A percentile compares a stretch with the other conserved stretches of the same genome.
These are phyloP conservation scores for Sarocladium strictum DNA, from an alignment of 2,329 filamentous ascomycete species.

Conservation along the genomic window DNA sequence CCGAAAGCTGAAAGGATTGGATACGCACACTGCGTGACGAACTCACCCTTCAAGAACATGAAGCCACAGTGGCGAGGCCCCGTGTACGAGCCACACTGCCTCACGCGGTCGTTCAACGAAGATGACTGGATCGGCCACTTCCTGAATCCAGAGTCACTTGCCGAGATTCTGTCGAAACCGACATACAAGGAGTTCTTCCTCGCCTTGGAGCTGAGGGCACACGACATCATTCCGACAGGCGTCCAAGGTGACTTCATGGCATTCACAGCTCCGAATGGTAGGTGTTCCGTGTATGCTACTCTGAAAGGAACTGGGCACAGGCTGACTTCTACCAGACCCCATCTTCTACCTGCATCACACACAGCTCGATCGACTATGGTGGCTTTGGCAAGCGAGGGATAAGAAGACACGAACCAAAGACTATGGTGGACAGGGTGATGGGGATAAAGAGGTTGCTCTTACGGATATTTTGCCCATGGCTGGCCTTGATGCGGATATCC, in stretches of 20 bases:
- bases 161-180: constrained; percentile 8
- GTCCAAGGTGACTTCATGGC: constrained; percentile 12
- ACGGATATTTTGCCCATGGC: constrained; percentile 12
- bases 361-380: constrained; percentile 17
- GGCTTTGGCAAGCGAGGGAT: constrained; percentile 15
- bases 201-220: constrained; percentile 12
- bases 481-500: constrained; percentile 12
- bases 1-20: background rate
- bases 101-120: constrained; percentile 11
- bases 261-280: constrained; percentile 14
- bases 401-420: constrained; percentile 7
- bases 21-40: constrained; percentile 3
- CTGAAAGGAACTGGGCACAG: background rate
- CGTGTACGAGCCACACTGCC: constrained; percentile 14
- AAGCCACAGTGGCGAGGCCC: constrained; percentile 12
- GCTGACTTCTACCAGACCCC: constrained; percentile 12
- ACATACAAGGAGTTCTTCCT: constrained; percentile 13
- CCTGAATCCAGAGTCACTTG: constrained; percentile 11
- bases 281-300: background rate
- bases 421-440: constrained; percentile 11
- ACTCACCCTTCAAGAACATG: constrained; percentile 4
- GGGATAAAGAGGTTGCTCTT: constrained; percentile 12
- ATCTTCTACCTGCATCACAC: constrained; percentile 18
- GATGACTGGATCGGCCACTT: constrained; percentile 12
- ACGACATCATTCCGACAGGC: constrained; percentile 13